Evolutionary conservation across 2,329 filamentous ascomycete genomes (phyloP).

Genomic region (Colletotrichum sp.): DNA sequence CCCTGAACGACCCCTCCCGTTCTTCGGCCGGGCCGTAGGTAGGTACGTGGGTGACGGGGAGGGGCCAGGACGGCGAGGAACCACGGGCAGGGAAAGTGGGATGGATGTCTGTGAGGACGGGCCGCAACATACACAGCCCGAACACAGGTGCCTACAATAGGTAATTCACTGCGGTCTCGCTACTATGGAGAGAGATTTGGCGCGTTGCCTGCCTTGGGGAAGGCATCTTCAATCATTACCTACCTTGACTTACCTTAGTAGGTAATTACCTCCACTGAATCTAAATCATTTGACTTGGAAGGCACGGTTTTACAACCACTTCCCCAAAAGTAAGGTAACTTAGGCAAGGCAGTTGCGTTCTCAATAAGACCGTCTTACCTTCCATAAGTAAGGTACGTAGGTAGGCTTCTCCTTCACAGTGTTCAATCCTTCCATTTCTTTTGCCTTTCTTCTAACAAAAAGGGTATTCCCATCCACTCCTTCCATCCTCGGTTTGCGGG

Average conservation of each 20-base stretch:
- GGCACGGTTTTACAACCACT: not conserved
- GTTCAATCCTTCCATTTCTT: not conserved
- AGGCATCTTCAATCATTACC: not conserved
- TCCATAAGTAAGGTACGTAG: not conserved
- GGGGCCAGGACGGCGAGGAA: not conserved
- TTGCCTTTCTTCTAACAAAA: not conserved
- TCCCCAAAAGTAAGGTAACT: not conserved
- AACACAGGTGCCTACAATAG: not conserved
- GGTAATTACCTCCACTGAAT: not conserved
- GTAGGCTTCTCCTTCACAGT: not conserved
- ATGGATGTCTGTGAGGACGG: not conserved
- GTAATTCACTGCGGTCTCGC: not conserved
- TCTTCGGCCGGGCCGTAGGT: not conserved
- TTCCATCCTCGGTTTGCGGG: not conserved
- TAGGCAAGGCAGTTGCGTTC: not conserved
- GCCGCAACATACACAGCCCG: not conserved
- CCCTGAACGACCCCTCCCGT: conserved; percentile 9
- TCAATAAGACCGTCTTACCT: not conserved
- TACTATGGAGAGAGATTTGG: not conserved
- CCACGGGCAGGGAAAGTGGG: not conserved
- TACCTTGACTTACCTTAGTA: not conserved
- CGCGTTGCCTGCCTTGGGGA: not conserved
- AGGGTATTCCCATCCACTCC: not conserved
- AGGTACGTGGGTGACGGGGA: not conserved
- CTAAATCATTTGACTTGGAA: not conserved